Evolutionary conservation across 495 filamentous ascomycete species (phyloP).

Genomic region (Stereocaulon alpinum): DNA sequence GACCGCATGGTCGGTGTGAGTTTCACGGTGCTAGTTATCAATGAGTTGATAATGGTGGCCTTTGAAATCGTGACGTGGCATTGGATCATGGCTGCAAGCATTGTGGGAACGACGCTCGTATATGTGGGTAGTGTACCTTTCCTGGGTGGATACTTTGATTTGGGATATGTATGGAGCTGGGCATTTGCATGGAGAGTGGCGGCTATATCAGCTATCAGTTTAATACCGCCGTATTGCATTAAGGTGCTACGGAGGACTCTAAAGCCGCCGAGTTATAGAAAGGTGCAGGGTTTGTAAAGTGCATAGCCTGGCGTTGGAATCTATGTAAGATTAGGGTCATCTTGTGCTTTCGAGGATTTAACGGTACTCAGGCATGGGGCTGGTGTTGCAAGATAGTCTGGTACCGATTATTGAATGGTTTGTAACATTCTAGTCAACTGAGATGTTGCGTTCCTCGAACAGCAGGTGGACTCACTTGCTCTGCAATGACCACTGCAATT

Average conservation of each 20-base stretch:
- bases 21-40: constrained; percentile 85
- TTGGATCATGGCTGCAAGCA: constrained; percentile 74
- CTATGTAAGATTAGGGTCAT: neutral
- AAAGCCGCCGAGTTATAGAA: constrained; percentile 89
- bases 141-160: constrained; percentile 80
- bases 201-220: constrained; percentile 63
- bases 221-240: constrained; percentile 76
- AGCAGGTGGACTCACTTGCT: too few relatives aligned
- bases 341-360: neutral
- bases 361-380: neutral
- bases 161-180: constrained; percentile 64
- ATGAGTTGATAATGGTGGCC: constrained; percentile 94
- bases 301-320: constrained; percentile 7
- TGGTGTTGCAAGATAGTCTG: neutral
- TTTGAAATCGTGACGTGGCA: constrained; percentile 97
- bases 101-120: constrained; percentile 68
- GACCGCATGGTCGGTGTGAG: constrained; percentile 76
- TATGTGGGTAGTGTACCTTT: constrained; percentile 83
- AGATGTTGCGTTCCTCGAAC: too few relatives aligned
- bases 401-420: too few relatives aligned
- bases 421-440: too few relatives aligned
- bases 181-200: constrained; percentile 83
- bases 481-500: too few relatives aligned
- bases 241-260: constrained; percentile 76
- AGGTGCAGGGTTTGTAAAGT: constrained; percentile 61